Conservation (phyloP, 139 green algal species). For the Closterium sp. region DNA sequence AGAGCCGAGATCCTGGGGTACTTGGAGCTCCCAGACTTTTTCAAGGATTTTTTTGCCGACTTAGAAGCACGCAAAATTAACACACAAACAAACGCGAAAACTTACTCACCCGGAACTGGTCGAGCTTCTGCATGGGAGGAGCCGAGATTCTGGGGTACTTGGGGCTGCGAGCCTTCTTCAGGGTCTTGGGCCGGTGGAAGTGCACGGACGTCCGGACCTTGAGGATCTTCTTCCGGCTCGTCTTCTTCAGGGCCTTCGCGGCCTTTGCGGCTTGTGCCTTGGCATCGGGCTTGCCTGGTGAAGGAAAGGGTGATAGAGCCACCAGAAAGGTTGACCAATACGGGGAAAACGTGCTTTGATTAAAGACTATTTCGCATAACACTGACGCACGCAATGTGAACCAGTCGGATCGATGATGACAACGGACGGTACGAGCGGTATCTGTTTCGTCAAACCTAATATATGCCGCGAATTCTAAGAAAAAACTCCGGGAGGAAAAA, state of each 20-base stretch:
- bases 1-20: conserved; percentile 51
- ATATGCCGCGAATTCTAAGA: background rate
- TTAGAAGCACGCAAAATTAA: too few relatives aligned
- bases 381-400: background rate
- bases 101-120: conserved; percentile 49
- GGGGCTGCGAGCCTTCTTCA: conserved; percentile 65
- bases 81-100: background rate
- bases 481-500: background rate
- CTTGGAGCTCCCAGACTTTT: conserved; percentile 59
- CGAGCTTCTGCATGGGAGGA: conserved; percentile 50
- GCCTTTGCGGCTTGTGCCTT: conserved; percentile 71
- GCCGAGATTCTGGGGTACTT: conserved; percentile 56
- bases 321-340: background rate
- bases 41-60: conserved; percentile 57
- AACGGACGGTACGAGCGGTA: background rate
- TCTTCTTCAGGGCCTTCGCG: conserved; percentile 92
- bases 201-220: conserved; percentile 55
- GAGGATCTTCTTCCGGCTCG: conserved; percentile 66
- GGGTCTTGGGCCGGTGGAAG: conserved; percentile 87
- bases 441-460: background rate
- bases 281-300: conserved; percentile 36
- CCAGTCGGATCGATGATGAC: background rate
- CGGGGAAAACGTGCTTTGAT: background rate
- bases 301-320: background rate
- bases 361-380: background rate